phyloP scores from a whole-genome alignment of 257 asterid genomes.

The Plantago ovata region DNA sequence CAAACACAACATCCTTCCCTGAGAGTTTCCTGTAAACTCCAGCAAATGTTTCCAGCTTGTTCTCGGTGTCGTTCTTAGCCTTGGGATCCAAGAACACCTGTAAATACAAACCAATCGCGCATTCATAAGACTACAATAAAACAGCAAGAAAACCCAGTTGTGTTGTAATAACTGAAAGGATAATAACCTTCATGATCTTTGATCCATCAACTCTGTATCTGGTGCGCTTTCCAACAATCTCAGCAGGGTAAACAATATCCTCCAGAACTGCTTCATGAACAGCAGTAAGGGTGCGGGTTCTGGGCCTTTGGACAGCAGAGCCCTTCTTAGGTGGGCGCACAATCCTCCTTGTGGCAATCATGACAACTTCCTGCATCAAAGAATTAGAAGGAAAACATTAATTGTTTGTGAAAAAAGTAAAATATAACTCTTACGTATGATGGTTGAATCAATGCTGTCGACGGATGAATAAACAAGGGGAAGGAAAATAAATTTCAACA shows the following conservation, averaged over 20 bases:
- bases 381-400: background rate
- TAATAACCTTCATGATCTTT: constrained; percentile 89
- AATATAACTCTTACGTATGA: too few species aligned
- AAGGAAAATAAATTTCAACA: too few species aligned
- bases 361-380: constrained; percentile 59
- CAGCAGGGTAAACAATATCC: constrained; percentile 84
- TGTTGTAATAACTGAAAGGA: background rate
- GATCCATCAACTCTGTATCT: constrained; percentile 78
- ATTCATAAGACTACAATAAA: background rate
- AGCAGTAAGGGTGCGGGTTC: constrained; percentile 79
- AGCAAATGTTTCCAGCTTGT: constrained; percentile 52
- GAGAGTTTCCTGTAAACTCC: constrained; percentile 63
- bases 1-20: constrained; percentile 57
- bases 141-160: background rate
- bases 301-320: constrained; percentile 80
- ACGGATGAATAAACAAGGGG: too few species aligned
- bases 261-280: constrained; percentile 88
- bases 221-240: constrained; percentile 71
- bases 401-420: background rate
- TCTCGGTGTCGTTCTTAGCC: constrained; percentile 48
- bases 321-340: constrained; percentile 90
- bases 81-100: constrained; percentile 55
- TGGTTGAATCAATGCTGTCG: too few species aligned
- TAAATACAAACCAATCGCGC: background rate
- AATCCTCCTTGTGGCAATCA: constrained; percentile 75